phyloP scores from a whole-genome alignment of 2,329 filamentous ascomycete genomes.

The Trichoderma gracile region DNA sequence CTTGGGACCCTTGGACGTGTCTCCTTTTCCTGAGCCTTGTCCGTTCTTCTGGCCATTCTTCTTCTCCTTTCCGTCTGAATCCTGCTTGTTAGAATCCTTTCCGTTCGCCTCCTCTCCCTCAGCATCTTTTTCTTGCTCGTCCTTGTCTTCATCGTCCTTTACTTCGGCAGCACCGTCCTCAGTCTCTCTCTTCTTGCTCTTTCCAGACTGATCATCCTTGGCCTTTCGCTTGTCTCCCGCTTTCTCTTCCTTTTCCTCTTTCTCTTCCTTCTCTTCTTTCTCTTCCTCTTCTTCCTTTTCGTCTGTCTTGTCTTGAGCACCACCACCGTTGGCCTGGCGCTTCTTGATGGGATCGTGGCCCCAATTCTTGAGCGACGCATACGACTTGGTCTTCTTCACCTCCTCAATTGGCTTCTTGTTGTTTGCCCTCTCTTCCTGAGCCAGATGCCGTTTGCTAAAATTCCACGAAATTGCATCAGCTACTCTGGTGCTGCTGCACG shows the following conservation, averaged over 20 bases:
- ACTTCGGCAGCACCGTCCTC: conserved; percentile 9
- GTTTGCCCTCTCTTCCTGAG: conserved; percentile 62
- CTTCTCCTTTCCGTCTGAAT: background rate
- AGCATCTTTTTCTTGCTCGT: conserved; percentile 25
- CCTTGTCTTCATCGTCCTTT: conserved; percentile 18
- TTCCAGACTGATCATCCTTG: conserved; percentile 29
- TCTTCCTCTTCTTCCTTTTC: conserved; percentile 23
- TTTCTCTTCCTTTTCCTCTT: conserved; percentile 28
- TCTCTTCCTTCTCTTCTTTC: background rate
- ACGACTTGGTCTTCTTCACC: conserved; percentile 53
- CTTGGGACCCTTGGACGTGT: conserved; percentile 37
- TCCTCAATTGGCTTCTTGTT: conserved; percentile 50
- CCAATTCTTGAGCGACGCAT: conserved; percentile 65
- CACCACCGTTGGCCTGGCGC: conserved; percentile 26
- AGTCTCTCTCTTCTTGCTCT: conserved; percentile 40
- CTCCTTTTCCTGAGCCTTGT: background rate
- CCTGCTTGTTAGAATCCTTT: background rate
- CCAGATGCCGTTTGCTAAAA: conserved; percentile 60
- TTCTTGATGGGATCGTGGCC: conserved; percentile 55
- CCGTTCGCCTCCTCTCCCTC: conserved; percentile 19
- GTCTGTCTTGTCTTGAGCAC: conserved; percentile 24
- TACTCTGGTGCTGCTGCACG: no score
- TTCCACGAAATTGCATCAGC: background rate
- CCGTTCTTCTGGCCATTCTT: background rate
- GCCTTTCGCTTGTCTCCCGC: conserved; percentile 36